Evolutionary conservation across 208 protist species (phyloP).

Genomic region (Wallacemonas sp.): DNA sequence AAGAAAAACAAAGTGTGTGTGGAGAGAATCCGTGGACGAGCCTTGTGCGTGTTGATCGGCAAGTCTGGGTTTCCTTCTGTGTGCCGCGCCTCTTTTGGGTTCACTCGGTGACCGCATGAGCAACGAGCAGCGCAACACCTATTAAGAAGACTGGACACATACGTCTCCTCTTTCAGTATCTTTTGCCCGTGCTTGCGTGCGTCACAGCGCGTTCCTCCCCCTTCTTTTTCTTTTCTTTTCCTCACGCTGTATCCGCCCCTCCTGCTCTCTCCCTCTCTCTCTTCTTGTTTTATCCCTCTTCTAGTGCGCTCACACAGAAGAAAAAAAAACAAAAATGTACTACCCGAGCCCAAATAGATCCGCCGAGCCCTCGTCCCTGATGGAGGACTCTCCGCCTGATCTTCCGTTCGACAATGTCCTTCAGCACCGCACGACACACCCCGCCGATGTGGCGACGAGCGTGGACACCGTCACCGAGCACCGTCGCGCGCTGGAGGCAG

Average conservation of each 20-base stretch:
- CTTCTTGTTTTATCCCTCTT: too few relatives aligned
- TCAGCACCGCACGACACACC: constrained; percentile 32
- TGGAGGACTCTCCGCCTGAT: not conserved
- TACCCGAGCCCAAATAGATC: constrained; percentile 5
- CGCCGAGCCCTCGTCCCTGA: not conserved
- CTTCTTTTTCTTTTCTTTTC: not conserved
- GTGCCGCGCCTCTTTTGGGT: too few relatives aligned
- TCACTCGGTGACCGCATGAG: too few relatives aligned
- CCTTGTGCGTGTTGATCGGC: too few relatives aligned
- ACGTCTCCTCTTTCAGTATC: too few relatives aligned
- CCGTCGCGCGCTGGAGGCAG: constrained; percentile 17
- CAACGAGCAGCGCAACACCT: too few relatives aligned
- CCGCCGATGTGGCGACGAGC: not conserved
- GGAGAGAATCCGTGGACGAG: too few relatives aligned
- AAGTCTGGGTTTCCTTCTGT: too few relatives aligned
- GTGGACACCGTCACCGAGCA: constrained; percentile 7
- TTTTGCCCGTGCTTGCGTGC: too few relatives aligned
- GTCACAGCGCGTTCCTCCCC: not conserved
- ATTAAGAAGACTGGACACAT: too few relatives aligned
- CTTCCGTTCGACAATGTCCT: constrained; percentile 55
- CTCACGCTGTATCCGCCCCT: too few relatives aligned
- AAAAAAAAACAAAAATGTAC: constrained; percentile 9
- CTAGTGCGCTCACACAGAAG: not conserved
- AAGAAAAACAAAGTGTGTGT: too few relatives aligned
- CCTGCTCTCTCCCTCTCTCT: not conserved